These are phyloP conservation scores for Tolypocladium sp. DNA, from an alignment of 2,329 filamentous ascomycete species.

Conservation along the genomic window DNA sequence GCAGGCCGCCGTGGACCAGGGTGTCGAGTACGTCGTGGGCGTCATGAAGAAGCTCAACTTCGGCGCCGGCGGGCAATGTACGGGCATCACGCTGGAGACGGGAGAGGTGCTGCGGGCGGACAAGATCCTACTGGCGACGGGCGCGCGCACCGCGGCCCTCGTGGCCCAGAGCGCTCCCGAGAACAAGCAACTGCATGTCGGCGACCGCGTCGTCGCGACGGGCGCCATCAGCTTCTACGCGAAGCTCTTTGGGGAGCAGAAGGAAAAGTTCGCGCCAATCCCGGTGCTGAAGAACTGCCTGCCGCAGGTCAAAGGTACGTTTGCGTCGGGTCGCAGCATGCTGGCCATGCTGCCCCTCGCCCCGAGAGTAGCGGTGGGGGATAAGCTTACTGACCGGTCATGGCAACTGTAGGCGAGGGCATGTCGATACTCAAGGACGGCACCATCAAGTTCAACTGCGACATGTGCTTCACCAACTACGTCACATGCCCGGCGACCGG, in stretches of 20 bases:
- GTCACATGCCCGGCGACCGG: slow-evolving; percentile 34
- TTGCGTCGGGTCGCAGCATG: not conserved
- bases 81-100: slow-evolving; percentile 38
- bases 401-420: slow-evolving; percentile 22
- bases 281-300: slow-evolving; percentile 44
- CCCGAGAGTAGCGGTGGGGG: not conserved
- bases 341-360: not conserved
- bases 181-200: slow-evolving; percentile 41
- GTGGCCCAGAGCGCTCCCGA: slow-evolving; percentile 41
- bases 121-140: slow-evolving; percentile 44
- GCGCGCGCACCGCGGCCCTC: slow-evolving; percentile 45
- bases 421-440: slow-evolving; percentile 36
- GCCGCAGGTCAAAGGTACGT: slow-evolving; percentile 30
- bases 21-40: slow-evolving; percentile 45
- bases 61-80: slow-evolving; percentile 32
- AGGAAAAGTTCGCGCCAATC: slow-evolving; percentile 35
- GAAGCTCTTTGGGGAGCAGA: slow-evolving; percentile 31
- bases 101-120: slow-evolving; percentile 39
- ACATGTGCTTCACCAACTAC: slow-evolving; percentile 49
- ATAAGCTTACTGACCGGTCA: slow-evolving; percentile 2
- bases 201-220: slow-evolving; percentile 44
- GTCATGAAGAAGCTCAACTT: slow-evolving; percentile 38
- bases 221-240: slow-evolving; percentile 37
- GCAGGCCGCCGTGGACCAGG: slow-evolving; percentile 38
- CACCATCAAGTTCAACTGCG: slow-evolving; percentile 52